Evolutionary conservation across 2,329 filamentous ascomycete species (phyloP).

Genomic region (Pleurostoma richardsiae): DNA sequence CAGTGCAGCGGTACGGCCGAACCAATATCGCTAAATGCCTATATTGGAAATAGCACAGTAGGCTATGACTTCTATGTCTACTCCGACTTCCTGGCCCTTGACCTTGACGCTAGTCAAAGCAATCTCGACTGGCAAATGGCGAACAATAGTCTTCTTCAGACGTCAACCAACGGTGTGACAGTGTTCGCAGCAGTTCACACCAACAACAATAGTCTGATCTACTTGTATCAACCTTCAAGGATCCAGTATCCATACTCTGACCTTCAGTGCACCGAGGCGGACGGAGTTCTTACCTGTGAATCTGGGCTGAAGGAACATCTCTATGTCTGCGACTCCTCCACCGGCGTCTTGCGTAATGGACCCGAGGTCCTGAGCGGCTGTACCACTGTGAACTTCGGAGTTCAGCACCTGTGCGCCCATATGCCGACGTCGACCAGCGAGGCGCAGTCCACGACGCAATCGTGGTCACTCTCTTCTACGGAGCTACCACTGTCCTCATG

Average conservation of each 20-base stretch:
- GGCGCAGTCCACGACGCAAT: no score
- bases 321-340: constrained; percentile 8
- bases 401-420: no score
- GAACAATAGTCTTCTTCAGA: background rate
- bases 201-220: constrained; percentile 12
- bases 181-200: constrained; percentile 5
- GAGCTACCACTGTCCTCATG: no score
- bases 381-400: no score
- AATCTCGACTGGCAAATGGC: constrained; percentile 1
- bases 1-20: background rate
- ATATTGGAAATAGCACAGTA: constrained; percentile 4
- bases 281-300: constrained; percentile 4
- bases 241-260: constrained; percentile 6
- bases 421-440: no score
- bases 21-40: constrained; percentile 4
- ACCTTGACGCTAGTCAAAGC: constrained; percentile 3
- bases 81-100: constrained; percentile 10
- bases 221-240: constrained; percentile 6
- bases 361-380: no score
- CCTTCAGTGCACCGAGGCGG: constrained; percentile 2
- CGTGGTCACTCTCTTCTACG: no score
- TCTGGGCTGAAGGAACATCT: constrained; percentile 3
- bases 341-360: constrained; percentile 1
- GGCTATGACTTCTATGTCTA: constrained; percentile 8
- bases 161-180: background rate